Percentiles rank a stretch among this genome's conserved stretches.
Conservation (phyloP, 1,284 basidiomycete genomes). For the Puccinia polysora region DNA sequence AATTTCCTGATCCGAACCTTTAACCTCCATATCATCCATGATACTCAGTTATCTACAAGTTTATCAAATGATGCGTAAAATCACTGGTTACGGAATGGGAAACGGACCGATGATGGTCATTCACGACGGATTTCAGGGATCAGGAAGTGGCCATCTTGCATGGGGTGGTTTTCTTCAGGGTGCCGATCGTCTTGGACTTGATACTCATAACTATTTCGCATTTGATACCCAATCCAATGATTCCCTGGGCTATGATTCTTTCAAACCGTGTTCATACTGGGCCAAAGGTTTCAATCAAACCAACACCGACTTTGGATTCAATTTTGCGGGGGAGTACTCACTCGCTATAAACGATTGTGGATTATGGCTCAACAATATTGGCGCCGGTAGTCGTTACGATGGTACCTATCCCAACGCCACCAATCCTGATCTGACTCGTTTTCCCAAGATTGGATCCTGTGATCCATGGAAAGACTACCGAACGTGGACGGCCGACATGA, state of each 20-base stretch:
- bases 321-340: constrained; percentile 52
- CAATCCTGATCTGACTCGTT: constrained; percentile 19
- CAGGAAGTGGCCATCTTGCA: constrained; percentile 63
- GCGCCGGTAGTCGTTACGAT: constrained; percentile 39
- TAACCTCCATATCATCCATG: constrained; percentile 44
- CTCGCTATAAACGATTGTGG: constrained; percentile 44
- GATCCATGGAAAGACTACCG: constrained; percentile 40
- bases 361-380: constrained; percentile 42
- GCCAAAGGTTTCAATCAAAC: constrained; percentile 48
- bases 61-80: constrained; percentile 70
- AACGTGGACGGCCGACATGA: constrained; percentile 33
- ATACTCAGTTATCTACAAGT: constrained; percentile 64
- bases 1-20: constrained; percentile 44
- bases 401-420: constrained; percentile 40
- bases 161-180: constrained; percentile 65
- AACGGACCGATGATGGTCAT: constrained; percentile 74
- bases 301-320: constrained; percentile 49
- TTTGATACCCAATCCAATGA: constrained; percentile 46
- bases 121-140: constrained; percentile 76
- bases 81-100: constrained; percentile 70
- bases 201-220: constrained; percentile 60
- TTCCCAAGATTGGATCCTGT: not conserved
- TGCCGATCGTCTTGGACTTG: constrained; percentile 66
- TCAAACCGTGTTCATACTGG: constrained; percentile 49
- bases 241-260: constrained; percentile 41